Percentiles rank a stretch among this genome's conserved stretches.
Evolutionary conservation across 1,284 basidiomycete species (phyloP).

Genomic region (Phaffia rhodozyma): DNA sequence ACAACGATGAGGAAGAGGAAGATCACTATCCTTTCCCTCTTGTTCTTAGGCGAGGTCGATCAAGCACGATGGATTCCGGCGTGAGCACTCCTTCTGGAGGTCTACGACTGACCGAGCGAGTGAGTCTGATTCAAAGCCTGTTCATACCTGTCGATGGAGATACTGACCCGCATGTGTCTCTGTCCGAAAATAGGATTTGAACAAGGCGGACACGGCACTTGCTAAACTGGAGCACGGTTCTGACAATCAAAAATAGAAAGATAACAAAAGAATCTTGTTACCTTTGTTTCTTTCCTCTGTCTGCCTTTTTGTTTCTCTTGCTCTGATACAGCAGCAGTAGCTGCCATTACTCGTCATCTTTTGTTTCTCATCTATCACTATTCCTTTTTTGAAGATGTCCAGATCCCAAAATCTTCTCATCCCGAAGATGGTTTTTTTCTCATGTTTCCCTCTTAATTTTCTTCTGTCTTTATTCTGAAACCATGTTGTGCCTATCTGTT

Average conservation of each 20-base stretch:
- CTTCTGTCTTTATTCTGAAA: no score
- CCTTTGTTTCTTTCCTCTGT: not conserved
- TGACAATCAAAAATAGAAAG: not conserved
- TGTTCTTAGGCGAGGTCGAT: constrained; percentile 77
- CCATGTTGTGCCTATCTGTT: no score
- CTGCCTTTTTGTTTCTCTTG: not conserved
- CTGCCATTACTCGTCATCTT: no score
- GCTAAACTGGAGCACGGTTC: constrained; percentile 7
- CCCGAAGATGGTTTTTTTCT: no score
- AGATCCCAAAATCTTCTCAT: no score
- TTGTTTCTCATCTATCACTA: no score
- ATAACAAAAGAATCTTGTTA: not conserved
- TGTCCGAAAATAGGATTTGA: not conserved
- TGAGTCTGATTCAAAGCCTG: constrained; percentile 42
- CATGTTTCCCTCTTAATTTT: no score
- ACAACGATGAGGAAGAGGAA: constrained; percentile 62
- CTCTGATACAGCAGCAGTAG: no score
- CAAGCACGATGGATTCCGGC: constrained; percentile 53
- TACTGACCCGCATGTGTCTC: not conserved
- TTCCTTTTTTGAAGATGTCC: no score
- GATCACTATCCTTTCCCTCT: constrained; percentile 86
- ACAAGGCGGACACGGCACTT: constrained; percentile 11
- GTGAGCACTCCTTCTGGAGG: constrained; percentile 78
- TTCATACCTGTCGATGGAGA: constrained; percentile 55
- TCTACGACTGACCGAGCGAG: constrained; percentile 60